Evolutionary conservation across 345 rosid species (phyloP).

Genomic region (Linum lewisii): DNA sequence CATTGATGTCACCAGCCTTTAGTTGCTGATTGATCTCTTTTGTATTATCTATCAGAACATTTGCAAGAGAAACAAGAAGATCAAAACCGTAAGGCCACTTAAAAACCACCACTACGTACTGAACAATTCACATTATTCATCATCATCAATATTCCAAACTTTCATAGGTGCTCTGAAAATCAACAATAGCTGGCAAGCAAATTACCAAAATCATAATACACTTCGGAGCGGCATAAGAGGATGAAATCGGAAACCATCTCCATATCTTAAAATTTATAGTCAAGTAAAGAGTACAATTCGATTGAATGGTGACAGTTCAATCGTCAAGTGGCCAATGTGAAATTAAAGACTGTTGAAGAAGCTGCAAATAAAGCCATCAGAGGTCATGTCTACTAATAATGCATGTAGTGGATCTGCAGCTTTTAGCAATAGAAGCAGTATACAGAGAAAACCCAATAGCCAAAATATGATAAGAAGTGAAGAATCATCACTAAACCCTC

Average conservation of each 20-base stretch:
- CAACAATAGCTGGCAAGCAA: neutral
- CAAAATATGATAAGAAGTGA: too few species aligned
- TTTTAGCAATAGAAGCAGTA: neutral
- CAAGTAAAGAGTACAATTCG: neutral
- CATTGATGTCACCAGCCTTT: slow-evolving; percentile 21
- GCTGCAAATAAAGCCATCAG: neutral
- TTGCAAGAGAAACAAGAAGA: slow-evolving; percentile 10
- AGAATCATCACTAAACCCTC: neutral
- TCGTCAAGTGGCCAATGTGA: neutral
- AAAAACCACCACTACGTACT: neutral
- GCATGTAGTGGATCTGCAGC: too few species aligned
- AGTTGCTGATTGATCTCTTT: slow-evolving; percentile 39
- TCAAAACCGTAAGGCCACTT: neutral
- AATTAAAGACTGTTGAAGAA: neutral
- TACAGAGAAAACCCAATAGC: too few species aligned
- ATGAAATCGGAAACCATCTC: neutral
- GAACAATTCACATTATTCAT: neutral
- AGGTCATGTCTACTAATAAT: neutral
- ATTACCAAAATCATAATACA: too few species aligned
- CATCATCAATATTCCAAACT: neutral
- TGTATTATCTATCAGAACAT: slow-evolving; percentile 28
- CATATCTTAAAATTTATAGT: neutral
- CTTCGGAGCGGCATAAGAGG: neutral
- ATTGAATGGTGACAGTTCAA: neutral
- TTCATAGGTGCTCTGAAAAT: neutral